Evolutionary conservation across 768 basidiomycete species (phyloP), one percentile per base, ranked within the genome.

Genomic region (Sistotremastrum suecicum): DNA sequence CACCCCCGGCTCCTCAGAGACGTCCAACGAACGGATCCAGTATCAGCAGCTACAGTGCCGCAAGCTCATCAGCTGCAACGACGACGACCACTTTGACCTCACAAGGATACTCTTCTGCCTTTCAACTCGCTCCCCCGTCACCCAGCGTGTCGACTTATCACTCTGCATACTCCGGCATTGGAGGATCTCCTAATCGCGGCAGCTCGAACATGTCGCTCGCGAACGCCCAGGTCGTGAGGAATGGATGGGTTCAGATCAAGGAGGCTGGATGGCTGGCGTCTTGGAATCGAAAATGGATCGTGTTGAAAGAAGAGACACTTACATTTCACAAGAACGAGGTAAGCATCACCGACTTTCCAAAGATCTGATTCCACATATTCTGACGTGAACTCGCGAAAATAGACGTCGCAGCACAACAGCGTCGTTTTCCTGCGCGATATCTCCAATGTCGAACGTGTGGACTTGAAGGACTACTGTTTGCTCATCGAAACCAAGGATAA

Each of bases 401-500:
- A 78, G 79, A 65, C 68, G 37, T 62, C 75, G 32, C 71, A 71
- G 5, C 64, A 69, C 39, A 83, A 86, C 55, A 74, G 65, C 41
- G 54, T 72, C 47, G 78, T 94, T 52, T 58, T 65, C 42, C 69
- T 94, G 20, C 69, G 73, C 32, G 90, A 92, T 51, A 81, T 99
- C 51, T 65, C 80, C 31, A 85, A 81, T 55, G 80, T 98, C 55
- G 88, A 92, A 58, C 80, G 94, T 8, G 89, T 83, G 43, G 92
- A 99, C 59, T 64, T 90, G 53, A 95, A 95, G 60, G 90, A 91
- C 0, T 98, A 94, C 58, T 98, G 94, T 57, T 67, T 99, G 0
- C 66, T 89, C 10, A 63, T 99, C 20, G 88, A 91, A 56, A 80
- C 83, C 4, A 84, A 80, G 55, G 83, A 89, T 47, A 87, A 83